phyloP scores from a whole-genome alignment of 371 early-diverging fungal genomes.

The Mortierella sp. region DNA sequence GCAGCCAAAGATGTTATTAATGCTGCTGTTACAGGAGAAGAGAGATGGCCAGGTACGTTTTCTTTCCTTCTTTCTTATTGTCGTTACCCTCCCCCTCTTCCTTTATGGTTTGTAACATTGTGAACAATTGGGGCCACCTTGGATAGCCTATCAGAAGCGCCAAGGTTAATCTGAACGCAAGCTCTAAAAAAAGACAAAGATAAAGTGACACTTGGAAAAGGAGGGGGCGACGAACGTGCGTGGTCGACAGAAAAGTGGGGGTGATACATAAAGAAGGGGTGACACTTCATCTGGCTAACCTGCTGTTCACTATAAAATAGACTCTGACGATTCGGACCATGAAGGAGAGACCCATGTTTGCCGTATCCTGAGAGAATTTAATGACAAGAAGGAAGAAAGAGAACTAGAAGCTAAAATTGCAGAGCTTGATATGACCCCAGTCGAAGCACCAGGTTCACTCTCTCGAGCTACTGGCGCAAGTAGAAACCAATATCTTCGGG shows the following conservation, averaged over 20 bases:
- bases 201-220: neutral
- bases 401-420: slow-evolving; percentile 53
- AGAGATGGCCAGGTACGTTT: slow-evolving; percentile 56
- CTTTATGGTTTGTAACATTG: neutral
- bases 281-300: neutral
- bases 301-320: slow-evolving; percentile 37
- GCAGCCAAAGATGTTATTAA: slow-evolving; percentile 72
- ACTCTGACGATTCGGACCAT: slow-evolving; percentile 70
- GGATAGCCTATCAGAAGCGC: neutral
- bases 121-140: neutral
- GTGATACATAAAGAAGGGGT: slow-evolving; percentile 1
- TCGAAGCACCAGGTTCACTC: slow-evolving; percentile 6
- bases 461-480: slow-evolving; percentile 22
- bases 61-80: neutral
- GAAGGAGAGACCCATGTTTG: slow-evolving; percentile 72
- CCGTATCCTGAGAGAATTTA: slow-evolving; percentile 63
- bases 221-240: neutral
- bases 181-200: neutral
- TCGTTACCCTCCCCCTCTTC: neutral
- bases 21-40: slow-evolving; percentile 63
- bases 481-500: slow-evolving; percentile 36
- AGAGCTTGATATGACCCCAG: slow-evolving; percentile 42
- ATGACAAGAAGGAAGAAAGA: slow-evolving; percentile 60
- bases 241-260: neutral
- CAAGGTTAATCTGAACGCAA: neutral